These are phyloP conservation scores for Hypoxylon sp. DNA, from an alignment of 2,329 filamentous ascomycete genomes.

Conservation along the genomic window DNA sequence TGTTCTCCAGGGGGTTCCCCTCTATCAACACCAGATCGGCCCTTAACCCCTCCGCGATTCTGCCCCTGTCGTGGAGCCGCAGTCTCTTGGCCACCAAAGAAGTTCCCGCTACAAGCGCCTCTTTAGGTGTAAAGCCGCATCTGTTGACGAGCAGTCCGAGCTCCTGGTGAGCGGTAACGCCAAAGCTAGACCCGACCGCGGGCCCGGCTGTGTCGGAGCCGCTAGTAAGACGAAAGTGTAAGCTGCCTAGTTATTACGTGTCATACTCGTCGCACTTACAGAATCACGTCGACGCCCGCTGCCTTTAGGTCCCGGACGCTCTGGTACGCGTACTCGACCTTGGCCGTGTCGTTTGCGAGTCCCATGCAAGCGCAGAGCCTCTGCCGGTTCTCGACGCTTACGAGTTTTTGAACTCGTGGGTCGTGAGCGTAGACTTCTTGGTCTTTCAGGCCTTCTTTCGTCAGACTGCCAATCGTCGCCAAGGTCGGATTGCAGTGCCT, in stretches of 20 bases:
- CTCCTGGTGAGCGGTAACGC: conserved; percentile 25
- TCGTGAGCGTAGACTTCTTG: conserved; percentile 35
- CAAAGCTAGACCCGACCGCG: conserved; percentile 20
- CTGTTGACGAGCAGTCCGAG: conserved; percentile 16
- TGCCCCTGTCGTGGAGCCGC: conserved; percentile 21
- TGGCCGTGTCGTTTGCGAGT: conserved; percentile 7
- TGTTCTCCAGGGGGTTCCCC: conserved; percentile 30
- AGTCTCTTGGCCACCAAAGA: conserved; percentile 24
- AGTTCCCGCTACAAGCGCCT: conserved; percentile 22
- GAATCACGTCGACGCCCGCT: conserved; percentile 22
- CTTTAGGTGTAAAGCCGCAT: conserved; percentile 29
- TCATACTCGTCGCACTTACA: conserved; percentile 6
- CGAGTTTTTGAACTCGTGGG: conserved; percentile 12
- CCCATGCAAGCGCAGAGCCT: conserved; percentile 21
- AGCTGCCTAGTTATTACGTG: not conserved
- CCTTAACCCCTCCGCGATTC: conserved; percentile 23
- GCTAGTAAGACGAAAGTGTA: not conserved
- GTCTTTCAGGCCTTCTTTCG: conserved; percentile 34
- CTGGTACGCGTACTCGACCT: conserved; percentile 21
- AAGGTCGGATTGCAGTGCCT: conserved; percentile 40
- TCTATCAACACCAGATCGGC: conserved; percentile 31
- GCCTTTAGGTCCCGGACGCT: conserved; percentile 26
- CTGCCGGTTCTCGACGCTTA: conserved; percentile 2
- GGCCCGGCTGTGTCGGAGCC: conserved; percentile 27
- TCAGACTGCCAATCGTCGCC: conserved; percentile 35